Percentiles rank a stretch among this genome's conserved stretches.
These are phyloP conservation scores for Monosporozyma yasuniensis DNA, from an alignment of 805 yeast genomes.

Conservation along the genomic window DNA sequence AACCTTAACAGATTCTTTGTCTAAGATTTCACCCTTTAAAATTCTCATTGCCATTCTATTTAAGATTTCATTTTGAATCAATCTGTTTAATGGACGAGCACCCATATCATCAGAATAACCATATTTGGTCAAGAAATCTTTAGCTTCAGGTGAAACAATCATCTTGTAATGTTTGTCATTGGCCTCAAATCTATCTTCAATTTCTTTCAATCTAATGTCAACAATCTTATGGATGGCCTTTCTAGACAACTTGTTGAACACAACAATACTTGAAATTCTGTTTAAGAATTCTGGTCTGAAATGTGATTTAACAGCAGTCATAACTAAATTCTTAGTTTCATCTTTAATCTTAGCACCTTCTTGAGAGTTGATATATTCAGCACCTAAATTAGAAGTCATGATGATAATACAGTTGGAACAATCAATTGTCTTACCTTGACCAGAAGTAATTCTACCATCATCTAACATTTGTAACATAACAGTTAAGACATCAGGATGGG, in stretches of 20 bases:
- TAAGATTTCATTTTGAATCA: slow-evolving; percentile 81
- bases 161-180: slow-evolving; percentile 74
- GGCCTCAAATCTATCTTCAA: slow-evolving; percentile 73
- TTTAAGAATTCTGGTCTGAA: slow-evolving; percentile 97
- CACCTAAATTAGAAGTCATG: slow-evolving; percentile 97
- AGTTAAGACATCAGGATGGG: slow-evolving; percentile 95
- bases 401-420: slow-evolving; percentile 88
- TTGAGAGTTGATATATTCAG: slow-evolving; percentile 71
- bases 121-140: slow-evolving; percentile 70
- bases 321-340: slow-evolving; percentile 65
- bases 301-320: slow-evolving; percentile 76
- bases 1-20: slow-evolving; percentile 78
- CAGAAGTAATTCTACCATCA: slow-evolving; percentile 92
- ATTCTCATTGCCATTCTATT: slow-evolving; percentile 85
- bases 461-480: slow-evolving; percentile 86
- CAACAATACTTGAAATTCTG: slow-evolving; percentile 87
- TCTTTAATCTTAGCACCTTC: slow-evolving; percentile 55
- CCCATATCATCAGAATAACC: slow-evolving; percentile 94
- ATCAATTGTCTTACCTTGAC: slow-evolving; percentile 88
- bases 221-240: slow-evolving; percentile 91
- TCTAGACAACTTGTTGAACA: slow-evolving; percentile 86
- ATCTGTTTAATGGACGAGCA: slow-evolving; percentile 90
- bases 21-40: slow-evolving; percentile 76
- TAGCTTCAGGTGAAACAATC: slow-evolving; percentile 64
- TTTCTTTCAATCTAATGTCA: slow-evolving; percentile 71